Evolutionary conservation across 1,284 basidiomycete genomes (phyloP), one percentile per base, ranked within the genome.

Genomic region (Cystobasidium slooffiae): DNA sequence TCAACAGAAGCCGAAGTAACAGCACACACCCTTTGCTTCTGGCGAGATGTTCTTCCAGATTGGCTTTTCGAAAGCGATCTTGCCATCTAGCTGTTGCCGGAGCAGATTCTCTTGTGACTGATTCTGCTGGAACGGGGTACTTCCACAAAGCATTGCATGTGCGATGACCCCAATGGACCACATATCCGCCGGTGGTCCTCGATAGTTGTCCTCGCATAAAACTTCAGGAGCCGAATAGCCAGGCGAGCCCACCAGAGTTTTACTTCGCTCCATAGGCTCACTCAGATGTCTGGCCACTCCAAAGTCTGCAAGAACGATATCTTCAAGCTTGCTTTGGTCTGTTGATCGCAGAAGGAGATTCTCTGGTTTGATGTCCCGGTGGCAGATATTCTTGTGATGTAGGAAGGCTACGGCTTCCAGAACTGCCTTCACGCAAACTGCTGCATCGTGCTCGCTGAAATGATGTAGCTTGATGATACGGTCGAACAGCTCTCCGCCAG

Each of bases 241-340:
- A 8, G 70, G 70, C 20, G 49, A 55, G 8, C 70, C 70, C 3
- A 73, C 70, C n/a, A 73, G 70, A 1, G 70, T 73, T 31, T 66
- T 55, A 10, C 62, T 59, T 7, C 22, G 43, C 46, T 70, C 68
- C 47, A 59, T 58, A 37, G 51, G 59, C 52, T 73, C 62, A 9
- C 44, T 55, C 43, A 64, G n/a, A 44, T 66, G 62, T 7, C 63
- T 20, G 1, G 70, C 70, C 1, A 73, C 70, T 31, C 70, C 70
- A 65, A 73, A 73, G 62, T 73, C 70, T 20, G 62, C 70, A 92
- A 98, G 96, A n/a, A 97, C 96, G 83, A 99, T 98, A 84, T 99
- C 97, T 1, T 94, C 95, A 37, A 99, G 90, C 83, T 97, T 98
- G 87, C 96, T 90, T 80, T 94, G 95, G 79, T 88, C 88, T 78